Evolutionary conservation across 345 rosid genomes (phyloP), one percentile per base, ranked within the genome.

Genomic region (Ailanthus altissimus): DNA sequence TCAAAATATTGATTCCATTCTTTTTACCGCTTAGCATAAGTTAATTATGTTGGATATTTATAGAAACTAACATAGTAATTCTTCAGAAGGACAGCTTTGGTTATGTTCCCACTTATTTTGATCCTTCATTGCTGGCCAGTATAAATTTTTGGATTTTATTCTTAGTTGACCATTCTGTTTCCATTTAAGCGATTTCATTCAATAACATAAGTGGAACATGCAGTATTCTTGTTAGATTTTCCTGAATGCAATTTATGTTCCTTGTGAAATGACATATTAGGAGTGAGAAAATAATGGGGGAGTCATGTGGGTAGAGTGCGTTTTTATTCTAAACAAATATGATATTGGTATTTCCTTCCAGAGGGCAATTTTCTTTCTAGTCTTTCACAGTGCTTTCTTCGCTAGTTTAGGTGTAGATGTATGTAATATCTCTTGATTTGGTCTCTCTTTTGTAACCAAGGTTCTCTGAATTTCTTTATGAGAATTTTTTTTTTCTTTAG

Each of bases 401-500:
- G 3, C 60, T 50, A 26, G 15, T 28, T 20, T 70, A 28, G 45
- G 9, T 11, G 2, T 2, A 32, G 45, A 5, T 53, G 1, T 56
- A 53, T 3, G 40, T 72, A 21, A 58, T 56, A 13, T 9, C 53
- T 21, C 25, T 40, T 65, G 71, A 53, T 75, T 50, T 64, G 26
- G 43, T n/a, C 38, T 75, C 47, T 47, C 47, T 9, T 36, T 8
- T 9, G 50, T 51, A n/a, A 51, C 20, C 38, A 14, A 25, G 40
- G 13, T 25, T 38, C 40, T 23, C 49, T 65, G 64, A 50, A 64
- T 56, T 64, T 69, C 58, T 46, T 68, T 70, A 20, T 18, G 57
- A 32, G 61, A 15, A 58, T 23, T 57, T 49, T 43, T 49, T 70
- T 42, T 56, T 56, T 40, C 43, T 77, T 76, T 82, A 81, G 88